Base-by-base conservation (phyloP, 148 eudicot species). In the Euryodendron excelsum region DNA sequence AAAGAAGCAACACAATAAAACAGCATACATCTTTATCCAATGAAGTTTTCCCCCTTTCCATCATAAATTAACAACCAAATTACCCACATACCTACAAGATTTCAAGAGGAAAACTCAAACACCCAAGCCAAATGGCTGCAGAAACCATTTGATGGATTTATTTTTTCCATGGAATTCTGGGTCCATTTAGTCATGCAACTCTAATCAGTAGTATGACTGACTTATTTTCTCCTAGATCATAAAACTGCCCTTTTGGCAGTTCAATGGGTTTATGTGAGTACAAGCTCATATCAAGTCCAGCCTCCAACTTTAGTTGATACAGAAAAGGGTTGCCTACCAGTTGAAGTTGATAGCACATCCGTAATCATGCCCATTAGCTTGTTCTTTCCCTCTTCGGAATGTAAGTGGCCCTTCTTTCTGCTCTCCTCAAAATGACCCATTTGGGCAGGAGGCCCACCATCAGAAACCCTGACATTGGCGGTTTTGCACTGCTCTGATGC, bases 321-420 rank as follows among this genome's bases (percentile, higher is more conserved):
- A 3, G 63, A 58, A 53, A 77, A 27, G 39, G 72, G 33, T 64
- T 79, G 78, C 81, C 73, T 73, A 27, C 78, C 70, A 50, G 25
- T 10, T 18, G 67, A 63, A 14, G 83, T 17, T 73, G 84, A 39
- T 18, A 77, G 23, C 27, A 58, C 37, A 39, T 77, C 80, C 45
- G 78, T 65, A 39, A 64, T 60, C 67, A 77, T 64, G 36, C 79
- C 78, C 72, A 71, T 77, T 45, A 71, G 60, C 44, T 55, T 83
- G 48, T 69, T 76, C 53, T 79, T 82, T 52, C 78, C 86, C 73
- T 80, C 77, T 75, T 82, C 78, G 41, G 75, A 74, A 36, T 48
- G 53, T 41, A 78, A 44, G 56, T 70, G 71, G 20, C 55, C 80
- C 44, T 27, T 81, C 67, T 41, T 81, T 52, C 63, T 71, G 56